Base-by-base conservation (phyloP, 441 rosid genomes). In the Populus tomentosa region DNA sequence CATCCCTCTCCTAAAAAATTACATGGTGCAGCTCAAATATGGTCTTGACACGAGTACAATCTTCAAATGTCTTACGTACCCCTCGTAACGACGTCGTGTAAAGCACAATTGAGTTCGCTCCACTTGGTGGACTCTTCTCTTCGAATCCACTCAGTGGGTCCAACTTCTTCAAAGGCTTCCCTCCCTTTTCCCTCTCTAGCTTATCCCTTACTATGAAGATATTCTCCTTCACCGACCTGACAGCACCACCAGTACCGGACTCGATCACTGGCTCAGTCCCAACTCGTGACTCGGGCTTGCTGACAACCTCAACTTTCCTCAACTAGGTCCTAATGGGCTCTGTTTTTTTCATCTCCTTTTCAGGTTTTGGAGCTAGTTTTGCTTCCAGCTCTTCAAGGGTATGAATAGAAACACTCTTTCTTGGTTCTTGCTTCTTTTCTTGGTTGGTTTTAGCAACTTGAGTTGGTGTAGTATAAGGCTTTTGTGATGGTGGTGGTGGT, bases 31-130 rank as follows among this genome's bases (percentile, higher is more conserved):
- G 77, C 73, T 94, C 99, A 82, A 92, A 80, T 56, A 88, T 74
- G 24, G 75, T 72, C 64, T 83, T 72, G 28, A 90, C 90, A 0
- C 89, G 84, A 42, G 80, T 77, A 77, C 99, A 94, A 46, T 86
- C 92, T 71, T 95, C 95, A 82, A 78, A 86, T 32, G 99, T 95
- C 66, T 89, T 84, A 1, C 97, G 90, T 6, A 95, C 92, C 4
- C 99, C 99, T 7, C 92, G 85, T 75, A 95, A 81, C 79, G 96
- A 90, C 79, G 98, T 95, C 80, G 98, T 92, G 84, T 94, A 92
- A 2, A 95, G 80, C 10, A 94, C 94, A 30, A 94, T 82, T 0
- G 89, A 77, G 28, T 89, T 85, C 0, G 80, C 85, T 18, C 98
- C 98, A 0, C 90, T 83, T 0, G 97, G 95, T 1, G 98, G 98